These are phyloP conservation scores for Lepidopterella palustris DNA, from an alignment of 495 filamentous ascomycete species.

Conservation along the genomic window DNA sequence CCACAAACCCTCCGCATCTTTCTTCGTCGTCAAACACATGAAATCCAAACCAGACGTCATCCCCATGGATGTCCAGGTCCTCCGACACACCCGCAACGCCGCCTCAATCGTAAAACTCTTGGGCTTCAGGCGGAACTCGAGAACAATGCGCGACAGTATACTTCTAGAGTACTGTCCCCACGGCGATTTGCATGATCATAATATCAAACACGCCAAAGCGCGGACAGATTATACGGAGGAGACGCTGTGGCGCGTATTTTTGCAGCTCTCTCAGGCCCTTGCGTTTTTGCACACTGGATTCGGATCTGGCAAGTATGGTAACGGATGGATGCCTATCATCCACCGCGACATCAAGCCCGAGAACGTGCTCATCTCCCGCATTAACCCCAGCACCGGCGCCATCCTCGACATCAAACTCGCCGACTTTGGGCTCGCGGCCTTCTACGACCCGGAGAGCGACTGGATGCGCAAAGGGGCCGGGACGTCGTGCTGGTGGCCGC, in stretches of 20 bases:
- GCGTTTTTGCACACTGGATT: conserved; percentile 16
- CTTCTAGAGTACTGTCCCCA: neutral
- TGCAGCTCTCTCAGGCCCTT: conserved; percentile 8
- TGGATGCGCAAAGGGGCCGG: neutral
- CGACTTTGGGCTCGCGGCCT: neutral
- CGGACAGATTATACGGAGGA: neutral
- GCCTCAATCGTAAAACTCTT: no score
- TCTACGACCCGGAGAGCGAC: neutral
- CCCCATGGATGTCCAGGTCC: no score
- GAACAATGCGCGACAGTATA: no score
- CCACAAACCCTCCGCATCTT: no score
- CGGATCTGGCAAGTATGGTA: neutral
- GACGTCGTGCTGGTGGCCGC: conserved; percentile 9
- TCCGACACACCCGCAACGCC: no score
- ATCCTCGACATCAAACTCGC: neutral
- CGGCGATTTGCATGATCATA: neutral
- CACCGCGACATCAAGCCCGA: neutral
- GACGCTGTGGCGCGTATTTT: conserved; percentile 8
- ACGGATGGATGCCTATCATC: neutral
- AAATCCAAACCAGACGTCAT: no score
- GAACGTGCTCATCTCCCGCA: neutral
- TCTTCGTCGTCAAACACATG: no score
- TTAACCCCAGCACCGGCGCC: neutral
- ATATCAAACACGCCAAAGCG: no score
- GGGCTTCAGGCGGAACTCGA: no score